Evolutionary conservation across 371 early-diverging fungal genomes (phyloP), one percentile per base, ranked within the genome.

Genomic region (Blastocladiella emersonii): DNA sequence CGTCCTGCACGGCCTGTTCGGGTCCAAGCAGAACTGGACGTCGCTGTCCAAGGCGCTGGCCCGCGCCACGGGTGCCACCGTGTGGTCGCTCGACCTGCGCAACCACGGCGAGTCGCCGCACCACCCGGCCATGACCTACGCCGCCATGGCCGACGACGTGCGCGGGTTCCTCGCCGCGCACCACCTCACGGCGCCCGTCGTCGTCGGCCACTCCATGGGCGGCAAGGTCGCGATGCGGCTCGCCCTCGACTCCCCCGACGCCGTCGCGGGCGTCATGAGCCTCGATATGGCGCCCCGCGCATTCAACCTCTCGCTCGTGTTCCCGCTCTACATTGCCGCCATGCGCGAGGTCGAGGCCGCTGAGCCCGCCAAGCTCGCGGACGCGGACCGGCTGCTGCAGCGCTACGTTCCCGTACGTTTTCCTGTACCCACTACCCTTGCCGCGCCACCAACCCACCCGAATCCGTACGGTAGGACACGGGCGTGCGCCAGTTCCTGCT

Each of bases 91-190:
- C 56, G 97, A 96, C 72, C 77, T 92, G 67, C 81, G 95, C 43
- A 94, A 96, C 72, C 97, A 96, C 68, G 97, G 97, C 36, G 92
- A 90, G 35, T 90, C 90, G 63, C 85, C 85, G 6, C 94, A 93
- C 64, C 57, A 69, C 19, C 56, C 64, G 0, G 72, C 67, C 2
- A 90, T 90, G 67, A 83, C 78, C n/a, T 93, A 90, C 66, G 65
- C 72, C 32, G 72, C 78, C 30, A 93, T 96, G 95, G 76, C 90
- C 1, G 66, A 69, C 23, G 96, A 95, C 66, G 72, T 95, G 3
- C 72, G 68, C 5, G 67, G 66, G 23, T 90, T 90, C 56, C 68
- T 90, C 39, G 60, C 75, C 23, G 71, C 78, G 37, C 83, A 88
- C 35, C 61, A 70, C 1, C 61, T 88, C 17, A 68, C 74, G 0